Evolutionary conservation across 805 yeast species (phyloP).

Genomic region (Saccharomycopsis sp.): DNA sequence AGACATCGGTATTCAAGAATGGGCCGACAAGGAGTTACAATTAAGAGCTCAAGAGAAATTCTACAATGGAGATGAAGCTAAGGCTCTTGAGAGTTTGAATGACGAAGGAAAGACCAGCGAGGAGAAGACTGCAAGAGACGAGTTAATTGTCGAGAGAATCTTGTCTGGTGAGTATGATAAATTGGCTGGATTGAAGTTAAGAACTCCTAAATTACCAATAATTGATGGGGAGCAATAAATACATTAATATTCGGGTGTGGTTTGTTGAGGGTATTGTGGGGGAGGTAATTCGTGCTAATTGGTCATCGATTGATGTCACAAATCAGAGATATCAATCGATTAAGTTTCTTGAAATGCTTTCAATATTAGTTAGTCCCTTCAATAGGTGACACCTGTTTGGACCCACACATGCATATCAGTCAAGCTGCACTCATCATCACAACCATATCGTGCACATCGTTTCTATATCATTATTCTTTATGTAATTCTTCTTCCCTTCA

Average conservation of each 20-base stretch:
- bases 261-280: no score
- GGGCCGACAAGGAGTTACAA: slow-evolving; percentile 81
- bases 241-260: no score
- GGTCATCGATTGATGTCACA: no score
- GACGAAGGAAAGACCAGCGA: slow-evolving; percentile 38
- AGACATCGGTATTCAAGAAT: slow-evolving; percentile 50
- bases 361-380: no score
- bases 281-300: no score
- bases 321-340: no score
- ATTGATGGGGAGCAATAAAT: slow-evolving; percentile 14
- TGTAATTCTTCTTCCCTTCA: neutral
- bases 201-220: slow-evolving; percentile 24
- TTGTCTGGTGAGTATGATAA: slow-evolving; percentile 80
- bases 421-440: neutral
- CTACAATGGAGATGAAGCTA: slow-evolving; percentile 48
- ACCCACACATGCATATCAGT: no score
- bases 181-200: slow-evolving; percentile 50
- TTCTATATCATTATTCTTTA: neutral
- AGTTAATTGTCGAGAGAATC: slow-evolving; percentile 72
- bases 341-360: no score
- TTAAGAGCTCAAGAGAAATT: slow-evolving; percentile 67
- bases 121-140: slow-evolving; percentile 64
- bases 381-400: neutral
- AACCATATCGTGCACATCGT: neutral
- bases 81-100: slow-evolving; percentile 39